phyloP scores from a whole-genome alignment of 2,329 filamentous ascomycete genomes.

The Neopestalotiopsis sp. region DNA sequence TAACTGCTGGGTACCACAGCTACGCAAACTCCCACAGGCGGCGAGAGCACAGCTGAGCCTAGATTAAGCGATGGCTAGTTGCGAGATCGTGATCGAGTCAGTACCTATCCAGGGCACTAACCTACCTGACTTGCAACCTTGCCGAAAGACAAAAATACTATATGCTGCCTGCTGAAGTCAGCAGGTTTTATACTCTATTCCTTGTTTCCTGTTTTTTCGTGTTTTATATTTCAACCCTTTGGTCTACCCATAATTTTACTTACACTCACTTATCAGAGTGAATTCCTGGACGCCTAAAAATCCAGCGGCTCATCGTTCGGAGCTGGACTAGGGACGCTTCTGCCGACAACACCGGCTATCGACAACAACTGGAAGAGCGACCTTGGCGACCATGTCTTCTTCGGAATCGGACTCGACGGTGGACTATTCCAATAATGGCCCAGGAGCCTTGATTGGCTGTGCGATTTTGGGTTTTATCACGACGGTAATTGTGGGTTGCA shows the following conservation, averaged over 20 bases:
- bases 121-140: too few species aligned
- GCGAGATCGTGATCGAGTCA: too few species aligned
- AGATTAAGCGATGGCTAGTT: too few species aligned
- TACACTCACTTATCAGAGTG: neutral
- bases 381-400: neutral
- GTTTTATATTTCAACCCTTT: neutral
- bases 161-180: too few species aligned
- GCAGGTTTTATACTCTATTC: too few species aligned
- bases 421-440: neutral
- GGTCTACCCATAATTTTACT: neutral
- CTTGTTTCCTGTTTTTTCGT: neutral
- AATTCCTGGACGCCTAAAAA: neutral
- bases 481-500: neutral
- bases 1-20: too few species aligned
- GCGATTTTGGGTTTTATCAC: neutral
- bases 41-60: too few species aligned
- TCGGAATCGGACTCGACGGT: slow-evolving; percentile 10
- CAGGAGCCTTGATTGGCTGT: neutral
- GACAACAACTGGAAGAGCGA: too few species aligned
- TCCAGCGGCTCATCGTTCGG: slow-evolving; percentile 11
- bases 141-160: too few species aligned
- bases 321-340: neutral
- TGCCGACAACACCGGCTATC: neutral
- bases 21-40: too few species aligned
- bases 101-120: too few species aligned